A percentile compares a stretch with the other conserved stretches of the same genome.
phyloP scores from a whole-genome alignment of 345 rosid species.

The Dipteronia sinensis region DNA sequence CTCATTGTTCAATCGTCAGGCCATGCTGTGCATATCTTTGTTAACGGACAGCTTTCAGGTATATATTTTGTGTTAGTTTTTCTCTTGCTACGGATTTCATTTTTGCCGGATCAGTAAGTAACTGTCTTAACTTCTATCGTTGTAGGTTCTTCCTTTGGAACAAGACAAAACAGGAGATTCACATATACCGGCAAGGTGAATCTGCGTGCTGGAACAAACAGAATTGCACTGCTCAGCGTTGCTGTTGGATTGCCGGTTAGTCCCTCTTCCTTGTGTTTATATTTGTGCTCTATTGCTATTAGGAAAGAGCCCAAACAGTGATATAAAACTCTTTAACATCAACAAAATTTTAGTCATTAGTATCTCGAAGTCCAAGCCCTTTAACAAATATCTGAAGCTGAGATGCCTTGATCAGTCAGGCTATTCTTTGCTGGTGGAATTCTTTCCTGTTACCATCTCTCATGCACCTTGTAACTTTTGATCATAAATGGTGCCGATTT shows the following conservation, averaged over 20 bases:
- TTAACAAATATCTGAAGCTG: not conserved
- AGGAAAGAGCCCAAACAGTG: too few relatives aligned
- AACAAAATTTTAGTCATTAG: not conserved
- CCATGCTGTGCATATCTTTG: slow-evolving; percentile 89
- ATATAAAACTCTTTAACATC: too few relatives aligned
- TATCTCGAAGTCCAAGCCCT: not conserved
- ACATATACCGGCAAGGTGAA: slow-evolving; percentile 78
- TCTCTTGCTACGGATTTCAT: not conserved
- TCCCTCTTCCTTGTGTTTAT: slow-evolving; percentile 22
- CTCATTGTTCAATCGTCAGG: slow-evolving; percentile 86
- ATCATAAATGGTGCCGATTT: too few relatives aligned
- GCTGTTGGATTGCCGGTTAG: slow-evolving; percentile 95
- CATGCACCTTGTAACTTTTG: too few relatives aligned
- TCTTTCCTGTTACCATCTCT: not conserved
- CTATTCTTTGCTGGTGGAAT: not conserved
- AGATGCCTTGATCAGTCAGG: not conserved
- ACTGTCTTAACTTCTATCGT: slow-evolving; percentile 11
- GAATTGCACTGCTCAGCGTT: slow-evolving; percentile 90
- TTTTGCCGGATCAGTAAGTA: slow-evolving; percentile 3
- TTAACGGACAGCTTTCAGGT: slow-evolving; percentile 94
- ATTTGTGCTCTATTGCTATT: not conserved
- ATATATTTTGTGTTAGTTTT: slow-evolving; percentile 14
- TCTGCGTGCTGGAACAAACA: slow-evolving; percentile 78
- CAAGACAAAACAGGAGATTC: slow-evolving; percentile 75
- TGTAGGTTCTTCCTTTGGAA: slow-evolving; percentile 86